Evolutionary conservation across 306 rosid genomes (phyloP).

Genomic region (Dryas drummondii): DNA sequence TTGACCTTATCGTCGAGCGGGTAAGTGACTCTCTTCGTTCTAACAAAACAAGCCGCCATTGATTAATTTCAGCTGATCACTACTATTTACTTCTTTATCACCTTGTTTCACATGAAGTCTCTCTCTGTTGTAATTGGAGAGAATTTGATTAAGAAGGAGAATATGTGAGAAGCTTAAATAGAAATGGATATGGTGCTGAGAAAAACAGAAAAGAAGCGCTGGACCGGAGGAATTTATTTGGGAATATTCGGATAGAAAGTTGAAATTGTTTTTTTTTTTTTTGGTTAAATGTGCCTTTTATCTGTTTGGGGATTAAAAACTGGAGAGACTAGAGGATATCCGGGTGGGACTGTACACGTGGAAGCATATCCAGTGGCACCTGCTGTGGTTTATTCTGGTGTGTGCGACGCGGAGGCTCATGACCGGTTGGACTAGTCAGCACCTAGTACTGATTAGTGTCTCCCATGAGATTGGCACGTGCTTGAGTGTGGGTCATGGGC

Average conservation of each 20-base stretch:
- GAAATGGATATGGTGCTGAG: neutral
- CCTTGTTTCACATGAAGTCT: no score
- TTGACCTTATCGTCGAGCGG: slow-evolving; percentile 63
- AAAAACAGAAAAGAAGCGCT: neutral
- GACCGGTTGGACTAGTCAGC: neutral
- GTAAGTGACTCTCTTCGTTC: slow-evolving; percentile 61
- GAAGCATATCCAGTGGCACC: slow-evolving; percentile 36
- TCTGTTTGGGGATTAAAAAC: no score
- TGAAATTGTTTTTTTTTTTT: neutral
- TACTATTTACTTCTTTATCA: no score
- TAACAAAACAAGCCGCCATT: slow-evolving; percentile 30
- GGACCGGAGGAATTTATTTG: neutral
- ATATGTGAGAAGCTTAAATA: neutral
- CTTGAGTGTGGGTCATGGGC: neutral
- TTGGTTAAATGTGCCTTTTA: neutral
- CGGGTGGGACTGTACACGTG: slow-evolving; percentile 18
- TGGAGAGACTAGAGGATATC: slow-evolving; percentile 10
- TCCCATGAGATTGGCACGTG: slow-evolving; percentile 49
- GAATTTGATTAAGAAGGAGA: neutral
- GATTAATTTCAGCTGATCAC: neutral
- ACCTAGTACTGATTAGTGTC: neutral
- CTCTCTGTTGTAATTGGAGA: neutral
- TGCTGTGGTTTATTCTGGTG: slow-evolving; percentile 15
- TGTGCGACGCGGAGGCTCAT: slow-evolving; percentile 20
- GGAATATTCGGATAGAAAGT: slow-evolving; percentile 33